Evolutionary conservation across 2,329 filamentous ascomycete species (phyloP).

Genomic region (Xylaria sp.): DNA sequence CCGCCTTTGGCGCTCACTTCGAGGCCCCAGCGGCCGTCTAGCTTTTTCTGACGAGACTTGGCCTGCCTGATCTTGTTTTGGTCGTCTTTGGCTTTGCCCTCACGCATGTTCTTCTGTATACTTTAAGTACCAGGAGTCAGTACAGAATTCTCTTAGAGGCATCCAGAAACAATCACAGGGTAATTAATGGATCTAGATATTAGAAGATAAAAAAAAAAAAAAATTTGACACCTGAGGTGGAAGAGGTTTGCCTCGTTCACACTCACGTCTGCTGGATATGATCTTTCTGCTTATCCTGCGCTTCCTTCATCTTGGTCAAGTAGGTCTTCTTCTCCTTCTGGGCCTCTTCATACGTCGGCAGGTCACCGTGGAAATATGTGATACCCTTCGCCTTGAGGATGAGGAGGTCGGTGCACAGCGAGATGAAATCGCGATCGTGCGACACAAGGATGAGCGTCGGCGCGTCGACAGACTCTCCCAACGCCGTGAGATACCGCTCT

Average conservation of each 20-base stretch:
- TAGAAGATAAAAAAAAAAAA: too few relatives aligned
- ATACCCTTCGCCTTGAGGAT: slow-evolving; percentile 75
- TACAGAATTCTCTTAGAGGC: too few relatives aligned
- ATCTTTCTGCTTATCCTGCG: slow-evolving; percentile 78
- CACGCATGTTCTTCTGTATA: slow-evolving; percentile 74
- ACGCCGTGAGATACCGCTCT: slow-evolving; percentile 69
- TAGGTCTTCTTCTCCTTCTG: slow-evolving; percentile 71
- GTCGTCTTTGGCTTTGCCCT: slow-evolving; percentile 78
- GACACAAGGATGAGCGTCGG: slow-evolving; percentile 80
- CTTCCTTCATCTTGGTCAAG: slow-evolving; percentile 77
- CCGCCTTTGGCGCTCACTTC: slow-evolving; percentile 74
- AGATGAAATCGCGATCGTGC: slow-evolving; percentile 82
- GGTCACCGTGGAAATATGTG: slow-evolving; percentile 75
- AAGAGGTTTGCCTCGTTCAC: background rate
- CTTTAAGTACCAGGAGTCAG: slow-evolving; percentile 8
- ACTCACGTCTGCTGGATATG: slow-evolving; percentile 73
- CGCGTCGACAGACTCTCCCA: slow-evolving; percentile 57
- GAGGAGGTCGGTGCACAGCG: slow-evolving; percentile 77
- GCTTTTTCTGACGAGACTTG: slow-evolving; percentile 81
- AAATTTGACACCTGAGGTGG: background rate
- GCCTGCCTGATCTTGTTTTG: slow-evolving; percentile 87
- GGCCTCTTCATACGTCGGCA: slow-evolving; percentile 73
- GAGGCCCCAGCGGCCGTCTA: slow-evolving; percentile 81
- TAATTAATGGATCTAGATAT: background rate
- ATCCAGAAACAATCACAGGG: too few relatives aligned